These are phyloP conservation scores for Ploettnerulaceae sp. DNA, from an alignment of 2,329 filamentous ascomycete genomes.

Conservation along the genomic window DNA sequence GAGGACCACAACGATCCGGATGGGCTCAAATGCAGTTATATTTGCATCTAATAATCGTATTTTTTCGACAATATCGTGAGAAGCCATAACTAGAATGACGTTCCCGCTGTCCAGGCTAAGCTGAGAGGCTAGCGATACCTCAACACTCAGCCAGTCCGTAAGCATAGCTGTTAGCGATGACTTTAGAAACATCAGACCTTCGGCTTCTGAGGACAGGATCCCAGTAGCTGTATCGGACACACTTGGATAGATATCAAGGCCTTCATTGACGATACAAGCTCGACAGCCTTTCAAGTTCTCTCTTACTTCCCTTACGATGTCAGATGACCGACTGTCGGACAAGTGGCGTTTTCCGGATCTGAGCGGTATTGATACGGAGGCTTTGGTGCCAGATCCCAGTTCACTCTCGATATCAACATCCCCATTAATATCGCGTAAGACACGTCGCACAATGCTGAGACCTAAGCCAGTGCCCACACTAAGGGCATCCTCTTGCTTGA, in stretches of 20 bases:
- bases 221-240: constrained; percentile 14
- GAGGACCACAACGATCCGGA: too few relatives aligned
- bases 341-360: neutral
- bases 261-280: constrained; percentile 22
- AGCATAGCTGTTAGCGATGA: constrained; percentile 17
- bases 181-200: constrained; percentile 15
- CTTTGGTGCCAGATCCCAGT: constrained; percentile 47
- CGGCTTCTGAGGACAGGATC: constrained; percentile 11
- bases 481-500: constrained; percentile 56
- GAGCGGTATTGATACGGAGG: constrained; percentile 44
- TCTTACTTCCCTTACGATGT: constrained; percentile 13
- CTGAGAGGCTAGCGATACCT: constrained; percentile 12
- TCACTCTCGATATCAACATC: constrained; percentile 53
- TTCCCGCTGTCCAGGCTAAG: constrained; percentile 2
- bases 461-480: constrained; percentile 57
- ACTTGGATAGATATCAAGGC: constrained; percentile 19
- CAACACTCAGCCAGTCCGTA: constrained; percentile 23
- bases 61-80: constrained; percentile 14
- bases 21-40: too few relatives aligned
- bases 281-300: constrained; percentile 13
- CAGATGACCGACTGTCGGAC: neutral
- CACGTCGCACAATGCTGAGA: constrained; percentile 54
- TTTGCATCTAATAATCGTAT: neutral
- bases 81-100: constrained; percentile 18
- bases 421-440: constrained; percentile 56